Evolutionary conservation across 441 rosid species (phyloP).

Genomic region (Erodium texanum): DNA sequence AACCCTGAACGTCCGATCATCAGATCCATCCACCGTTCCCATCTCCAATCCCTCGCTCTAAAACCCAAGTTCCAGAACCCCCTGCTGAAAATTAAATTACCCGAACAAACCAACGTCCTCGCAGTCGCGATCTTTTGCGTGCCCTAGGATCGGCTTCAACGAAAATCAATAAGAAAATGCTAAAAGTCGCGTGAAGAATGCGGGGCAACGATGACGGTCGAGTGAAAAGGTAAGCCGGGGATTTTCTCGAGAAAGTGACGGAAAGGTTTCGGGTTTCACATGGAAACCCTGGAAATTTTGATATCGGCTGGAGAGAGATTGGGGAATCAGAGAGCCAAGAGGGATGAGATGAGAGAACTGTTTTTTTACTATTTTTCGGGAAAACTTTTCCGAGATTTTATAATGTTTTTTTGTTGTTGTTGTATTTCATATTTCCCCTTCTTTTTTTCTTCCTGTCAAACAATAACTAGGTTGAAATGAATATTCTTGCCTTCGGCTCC

Average conservation of each 20-base stretch:
- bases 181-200: background rate
- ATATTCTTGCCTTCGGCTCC: too few species aligned
- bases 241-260: conserved; percentile 1
- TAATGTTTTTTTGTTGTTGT: too few species aligned
- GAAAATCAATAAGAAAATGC: too few species aligned
- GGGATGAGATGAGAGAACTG: background rate
- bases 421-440: too few species aligned
- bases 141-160: background rate
- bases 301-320: background rate
- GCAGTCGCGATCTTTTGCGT: conserved; percentile 7
- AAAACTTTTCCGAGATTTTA: too few species aligned
- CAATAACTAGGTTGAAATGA: too few species aligned
- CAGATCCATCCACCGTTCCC: conserved; percentile 51
- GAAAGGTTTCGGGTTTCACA: conserved; percentile 6
- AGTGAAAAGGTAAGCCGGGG: background rate
- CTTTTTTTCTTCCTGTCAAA: too few species aligned
- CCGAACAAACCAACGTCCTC: conserved; percentile 17
- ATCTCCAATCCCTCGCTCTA: conserved; percentile 21
- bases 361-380: too few species aligned
- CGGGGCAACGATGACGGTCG: background rate
- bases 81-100: conserved; percentile 6
- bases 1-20: conserved; percentile 65
- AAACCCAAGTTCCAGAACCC: conserved; percentile 13
- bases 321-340: background rate
- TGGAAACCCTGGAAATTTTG: conserved; percentile 8